Base-by-base conservation (phyloP, 2,329 filamentous ascomycete genomes). In the Calonectria fujianensis region DNA sequence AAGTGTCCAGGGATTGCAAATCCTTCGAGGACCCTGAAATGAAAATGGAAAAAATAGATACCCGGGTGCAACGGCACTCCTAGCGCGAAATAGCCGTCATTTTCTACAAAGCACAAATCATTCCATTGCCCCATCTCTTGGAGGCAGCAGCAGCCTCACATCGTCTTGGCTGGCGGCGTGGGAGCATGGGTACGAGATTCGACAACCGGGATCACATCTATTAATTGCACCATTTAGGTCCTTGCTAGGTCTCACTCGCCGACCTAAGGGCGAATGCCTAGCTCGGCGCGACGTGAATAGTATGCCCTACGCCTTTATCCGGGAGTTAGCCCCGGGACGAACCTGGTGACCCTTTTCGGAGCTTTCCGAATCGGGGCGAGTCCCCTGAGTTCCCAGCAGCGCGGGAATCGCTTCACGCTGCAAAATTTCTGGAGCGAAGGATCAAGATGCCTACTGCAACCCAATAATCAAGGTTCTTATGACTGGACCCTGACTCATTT, bases 381-480 rank as follows among this genome's bases (percentile, higher is more conserved):
- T 41, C n/a, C 57, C n/a, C 35, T 63, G 13, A 39, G 39, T 41
- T 61, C 41, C 41, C 35, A 13, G 14, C 8, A 59, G 54, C 29
- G 8, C 11, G 32, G 20, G 16, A 54, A 39, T 24, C 5, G 14
- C 35, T 41, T 27, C 35, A 13, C 16, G n/a, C 29, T 29, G 13
- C 14, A 61, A 24, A 63, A 13, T 4, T 24, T 27, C 6, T 41
- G 24, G 24, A 39, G n/a, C 37, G 57, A 63, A 63, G 57, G 57
- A 63, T 63, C 14, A 10, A 8, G 27, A 63, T 63, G 57, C 57
- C 20, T 27, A 63, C 57, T 27, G 35, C 35, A 9, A 37, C 57
- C 57, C 57, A 39, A 63, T 41, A 41, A 29, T 29, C 35, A 63
- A 63, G 24, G 57, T 63, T 63, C 57, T 37, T 63, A 63, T 63